Evolutionary conservation across 1,284 basidiomycete species (phyloP).

Genomic region (Cryptococcus hybrid): DNA sequence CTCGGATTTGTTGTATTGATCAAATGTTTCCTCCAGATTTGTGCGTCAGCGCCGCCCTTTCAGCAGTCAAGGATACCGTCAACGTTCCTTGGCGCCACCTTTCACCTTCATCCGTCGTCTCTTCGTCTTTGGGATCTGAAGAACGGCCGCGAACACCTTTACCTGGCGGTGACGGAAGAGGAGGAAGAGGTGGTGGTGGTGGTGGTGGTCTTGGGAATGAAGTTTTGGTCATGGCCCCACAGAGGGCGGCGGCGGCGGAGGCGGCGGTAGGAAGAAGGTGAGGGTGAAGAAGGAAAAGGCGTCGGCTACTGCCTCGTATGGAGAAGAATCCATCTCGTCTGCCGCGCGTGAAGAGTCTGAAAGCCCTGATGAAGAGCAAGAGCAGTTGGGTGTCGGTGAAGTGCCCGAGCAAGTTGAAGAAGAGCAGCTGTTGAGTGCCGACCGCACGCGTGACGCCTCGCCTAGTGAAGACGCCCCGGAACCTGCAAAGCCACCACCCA

Average conservation of each 20-base stretch:
- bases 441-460: slow-evolving; percentile 1
- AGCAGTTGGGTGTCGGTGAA: not conserved
- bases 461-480: not conserved
- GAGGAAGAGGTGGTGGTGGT: not conserved
- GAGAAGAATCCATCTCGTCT: not conserved
- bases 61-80: slow-evolving; percentile 80
- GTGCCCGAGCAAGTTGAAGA: not conserved
- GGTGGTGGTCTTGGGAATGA: slow-evolving; percentile 6
- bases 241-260: not conserved
- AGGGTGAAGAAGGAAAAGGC: slow-evolving; percentile 8
- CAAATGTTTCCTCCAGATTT: slow-evolving; percentile 59
- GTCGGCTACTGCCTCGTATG: not conserved
- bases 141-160: not conserved
- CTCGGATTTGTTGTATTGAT: slow-evolving; percentile 6
- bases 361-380: not conserved
- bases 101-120: not conserved
- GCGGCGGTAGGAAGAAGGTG: slow-evolving; percentile 12
- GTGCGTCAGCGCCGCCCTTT: slow-evolving; percentile 82
- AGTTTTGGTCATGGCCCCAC: slow-evolving; percentile 8
- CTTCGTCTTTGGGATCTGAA: not conserved
- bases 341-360: not conserved
- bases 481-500: not conserved
- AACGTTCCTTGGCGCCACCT: slow-evolving; percentile 65
- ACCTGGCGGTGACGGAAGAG: not conserved
- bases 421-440: slow-evolving; percentile 5